Evolutionary conservation across 306 rosid species (phyloP).

Genomic region (Dalbergia cultrata): DNA sequence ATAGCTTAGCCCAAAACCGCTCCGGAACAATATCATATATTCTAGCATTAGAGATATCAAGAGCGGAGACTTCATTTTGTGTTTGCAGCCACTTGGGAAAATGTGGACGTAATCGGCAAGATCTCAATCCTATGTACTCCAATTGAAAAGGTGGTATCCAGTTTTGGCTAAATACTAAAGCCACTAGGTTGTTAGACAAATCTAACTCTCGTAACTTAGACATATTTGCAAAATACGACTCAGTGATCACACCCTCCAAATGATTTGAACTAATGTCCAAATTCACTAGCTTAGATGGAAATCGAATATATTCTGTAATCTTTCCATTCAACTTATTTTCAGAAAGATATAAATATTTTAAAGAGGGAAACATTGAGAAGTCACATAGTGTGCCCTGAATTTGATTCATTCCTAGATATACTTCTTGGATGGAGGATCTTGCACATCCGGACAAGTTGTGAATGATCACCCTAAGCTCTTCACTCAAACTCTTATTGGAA

Average conservation of each 20-base stretch:
- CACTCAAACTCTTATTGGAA: too few species aligned
- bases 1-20: constrained; percentile 42
- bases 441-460: not conserved
- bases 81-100: constrained; percentile 38
- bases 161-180: not conserved
- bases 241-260: constrained; percentile 7
- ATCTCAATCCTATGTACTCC: constrained; percentile 22
- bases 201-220: not conserved
- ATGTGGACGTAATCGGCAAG: constrained; percentile 1
- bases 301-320: not conserved
- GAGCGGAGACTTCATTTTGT: fast-evolving
- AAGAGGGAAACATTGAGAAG: not conserved
- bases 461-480: too few species aligned
- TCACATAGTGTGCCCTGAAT: too few species aligned
- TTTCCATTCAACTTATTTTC: not conserved
- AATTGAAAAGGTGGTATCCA: too few species aligned
- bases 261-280: not conserved
- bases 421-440: too few species aligned
- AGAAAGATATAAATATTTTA: not conserved
- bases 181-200: not conserved
- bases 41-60: constrained; percentile 11
- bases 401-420: too few species aligned
- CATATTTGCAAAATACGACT: constrained; percentile 4
- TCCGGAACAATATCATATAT: not conserved
- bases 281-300: not conserved